Evolutionary conservation across 75 land plant species (phyloP), one percentile per base, ranked within the genome.

Genomic region (Picea sitchensis): DNA sequence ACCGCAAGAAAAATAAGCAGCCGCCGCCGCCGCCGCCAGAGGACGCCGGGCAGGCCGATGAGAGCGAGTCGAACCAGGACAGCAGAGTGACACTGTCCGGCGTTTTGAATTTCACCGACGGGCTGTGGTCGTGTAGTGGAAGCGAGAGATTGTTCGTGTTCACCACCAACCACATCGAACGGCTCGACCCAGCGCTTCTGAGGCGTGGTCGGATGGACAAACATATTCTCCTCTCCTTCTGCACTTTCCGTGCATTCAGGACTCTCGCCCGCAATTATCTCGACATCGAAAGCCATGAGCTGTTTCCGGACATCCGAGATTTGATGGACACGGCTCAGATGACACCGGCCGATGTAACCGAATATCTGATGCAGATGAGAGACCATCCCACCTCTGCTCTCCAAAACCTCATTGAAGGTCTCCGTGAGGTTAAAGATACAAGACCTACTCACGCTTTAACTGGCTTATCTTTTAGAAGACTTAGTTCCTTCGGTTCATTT

Each of bases 91-190:
- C 87, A 4, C 81, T 86, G 30, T 83, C 87, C 14, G 87, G 87
- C 23, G 59, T 86, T 67, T 77, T 86, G 65, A 86, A 86, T 7
- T 62, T 62, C 64, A 62, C 64, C 8, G 64, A 62, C 64, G 64
- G 64, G 64, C 7, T 62, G 64, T 84, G 86, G 86, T 84, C 86
- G 23, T 76, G 80, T 44, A 82, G 87, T 36, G 87, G 81, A 32
- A 63, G 73, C 54, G 87, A 86, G 78, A 61, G 87, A 36, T 63
- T 86, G 67, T 64, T 86, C 67, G 67, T 86, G 4, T 86, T 86
- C 85, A 86, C 87, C 32, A 86, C 86, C 23, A 84, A 84, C 75
- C 80, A 82, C 76, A 72, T 82, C 30, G 86, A 84, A 13, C 65
- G 77, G 81, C 75, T 86, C 61, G 87, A 86, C 59, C 77, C 81